phyloP scores from a whole-genome alignment of 208 protist genomes.

The Crithidia fasciculata region DNA sequence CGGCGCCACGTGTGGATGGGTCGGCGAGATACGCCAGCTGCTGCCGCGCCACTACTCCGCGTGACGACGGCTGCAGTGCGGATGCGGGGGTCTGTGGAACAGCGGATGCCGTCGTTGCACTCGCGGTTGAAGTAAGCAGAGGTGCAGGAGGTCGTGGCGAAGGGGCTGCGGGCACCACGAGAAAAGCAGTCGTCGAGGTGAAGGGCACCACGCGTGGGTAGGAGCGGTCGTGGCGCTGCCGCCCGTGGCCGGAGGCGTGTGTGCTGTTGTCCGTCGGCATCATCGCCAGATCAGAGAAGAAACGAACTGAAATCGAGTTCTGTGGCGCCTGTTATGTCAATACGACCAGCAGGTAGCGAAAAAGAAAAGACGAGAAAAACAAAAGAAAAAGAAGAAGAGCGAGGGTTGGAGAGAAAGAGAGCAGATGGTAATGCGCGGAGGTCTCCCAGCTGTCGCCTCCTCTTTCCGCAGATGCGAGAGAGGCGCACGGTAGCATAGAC shows the following conservation, averaged over 20 bases:
- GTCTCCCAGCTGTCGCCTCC: not conserved
- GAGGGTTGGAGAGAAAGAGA: not conserved
- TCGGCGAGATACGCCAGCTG: no score
- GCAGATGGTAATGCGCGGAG: not conserved
- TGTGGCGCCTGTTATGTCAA: no score
- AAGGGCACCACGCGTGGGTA: constrained; percentile 22
- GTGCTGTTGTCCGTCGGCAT: no score
- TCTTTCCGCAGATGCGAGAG: not conserved
- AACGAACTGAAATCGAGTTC: not conserved
- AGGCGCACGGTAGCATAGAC: no score
- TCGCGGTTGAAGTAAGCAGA: no score
- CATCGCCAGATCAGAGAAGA: no score
- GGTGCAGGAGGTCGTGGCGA: not conserved
- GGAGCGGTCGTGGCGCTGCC: not conserved
- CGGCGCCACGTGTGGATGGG: no score
- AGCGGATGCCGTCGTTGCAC: no score
- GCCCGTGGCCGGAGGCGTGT: not conserved
- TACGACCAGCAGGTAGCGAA: no score
- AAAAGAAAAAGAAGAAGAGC: constrained; percentile 21
- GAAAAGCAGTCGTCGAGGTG: constrained; percentile 27
- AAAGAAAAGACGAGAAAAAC: not conserved
- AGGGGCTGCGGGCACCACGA: not conserved
- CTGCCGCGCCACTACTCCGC: no score
- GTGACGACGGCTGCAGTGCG: no score
- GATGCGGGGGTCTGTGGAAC: no score